Evolutionary conservation across 2,329 filamentous ascomycete species (phyloP).

Genomic region (Cordyceps tenuipes): DNA sequence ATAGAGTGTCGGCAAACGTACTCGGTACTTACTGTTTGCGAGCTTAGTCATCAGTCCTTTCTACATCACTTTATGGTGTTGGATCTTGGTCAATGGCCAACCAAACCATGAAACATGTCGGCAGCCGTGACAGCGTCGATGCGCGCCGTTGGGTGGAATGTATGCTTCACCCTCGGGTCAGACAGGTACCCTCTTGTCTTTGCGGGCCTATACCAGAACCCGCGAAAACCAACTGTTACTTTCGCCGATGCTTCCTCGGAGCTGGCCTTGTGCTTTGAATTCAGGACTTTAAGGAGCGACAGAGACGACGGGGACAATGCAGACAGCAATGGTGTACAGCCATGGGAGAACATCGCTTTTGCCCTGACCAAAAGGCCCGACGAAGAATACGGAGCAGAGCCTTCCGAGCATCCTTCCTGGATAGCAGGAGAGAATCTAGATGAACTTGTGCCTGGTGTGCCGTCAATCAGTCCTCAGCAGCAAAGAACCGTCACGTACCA

Average conservation of each 20-base stretch:
- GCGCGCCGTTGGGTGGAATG: neutral
- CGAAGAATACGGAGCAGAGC: neutral
- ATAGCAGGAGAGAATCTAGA: neutral
- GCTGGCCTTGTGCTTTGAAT: neutral
- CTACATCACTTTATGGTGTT: no score
- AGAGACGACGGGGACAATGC: neutral
- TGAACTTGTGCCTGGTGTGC: neutral
- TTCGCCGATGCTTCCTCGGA: neutral
- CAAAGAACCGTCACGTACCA: neutral
- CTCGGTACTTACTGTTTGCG: neutral
- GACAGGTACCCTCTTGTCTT: neutral
- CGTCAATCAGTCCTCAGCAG: neutral
- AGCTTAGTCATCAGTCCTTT: neutral
- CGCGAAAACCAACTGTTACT: neutral
- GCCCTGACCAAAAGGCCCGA: neutral
- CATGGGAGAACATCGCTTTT: neutral
- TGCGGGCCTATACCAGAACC: neutral
- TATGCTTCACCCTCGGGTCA: neutral
- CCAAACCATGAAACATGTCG: neutral
- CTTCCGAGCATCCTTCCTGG: neutral
- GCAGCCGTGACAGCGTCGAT: neutral
- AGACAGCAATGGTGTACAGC: neutral
- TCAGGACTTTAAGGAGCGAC: neutral
- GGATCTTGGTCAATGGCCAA: neutral
- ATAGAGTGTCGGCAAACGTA: neutral